Conservation (phyloP, 2,329 filamentous ascomycete species). For the Pestalotiopsis sp. region DNA sequence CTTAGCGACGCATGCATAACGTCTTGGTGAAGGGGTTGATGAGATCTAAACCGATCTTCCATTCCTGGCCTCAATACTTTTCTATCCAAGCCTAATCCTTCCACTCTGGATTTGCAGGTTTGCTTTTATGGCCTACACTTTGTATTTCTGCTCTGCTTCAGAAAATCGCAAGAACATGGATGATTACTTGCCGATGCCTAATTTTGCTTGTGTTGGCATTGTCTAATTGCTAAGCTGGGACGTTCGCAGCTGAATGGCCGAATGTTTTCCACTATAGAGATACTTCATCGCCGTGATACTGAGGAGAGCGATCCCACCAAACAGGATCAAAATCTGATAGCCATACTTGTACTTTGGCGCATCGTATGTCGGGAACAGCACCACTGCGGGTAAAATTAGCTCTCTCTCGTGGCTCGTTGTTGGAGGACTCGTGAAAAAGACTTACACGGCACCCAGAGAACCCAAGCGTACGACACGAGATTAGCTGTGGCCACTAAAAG, state of each 20-base stretch:
- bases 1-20: too few relatives aligned
- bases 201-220: neutral
- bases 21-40: too few relatives aligned
- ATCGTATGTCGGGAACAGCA: neutral
- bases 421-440: neutral
- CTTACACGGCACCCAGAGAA: neutral
- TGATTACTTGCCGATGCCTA: too few relatives aligned
- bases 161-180: too few relatives aligned
- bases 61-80: too few relatives aligned
- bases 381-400: neutral
- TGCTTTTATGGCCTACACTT: too few relatives aligned
- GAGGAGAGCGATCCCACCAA: slow-evolving; percentile 8
- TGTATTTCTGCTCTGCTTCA: too few relatives aligned
- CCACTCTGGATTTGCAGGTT: too few relatives aligned
- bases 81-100: too few relatives aligned
- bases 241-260: neutral
- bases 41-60: too few relatives aligned
- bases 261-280: neutral
- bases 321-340: slow-evolving; percentile 4
- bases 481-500: neutral
- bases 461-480: neutral
- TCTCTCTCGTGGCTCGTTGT: neutral
- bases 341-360: slow-evolving; percentile 8
- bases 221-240: neutral
- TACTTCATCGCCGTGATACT: neutral